A percentile compares a stretch with the other conserved stretches of the same genome.
These are phyloP conservation scores for Moesziomyces sp. DNA, from an alignment of 1,284 basidiomycete species.

Conservation along the genomic window DNA sequence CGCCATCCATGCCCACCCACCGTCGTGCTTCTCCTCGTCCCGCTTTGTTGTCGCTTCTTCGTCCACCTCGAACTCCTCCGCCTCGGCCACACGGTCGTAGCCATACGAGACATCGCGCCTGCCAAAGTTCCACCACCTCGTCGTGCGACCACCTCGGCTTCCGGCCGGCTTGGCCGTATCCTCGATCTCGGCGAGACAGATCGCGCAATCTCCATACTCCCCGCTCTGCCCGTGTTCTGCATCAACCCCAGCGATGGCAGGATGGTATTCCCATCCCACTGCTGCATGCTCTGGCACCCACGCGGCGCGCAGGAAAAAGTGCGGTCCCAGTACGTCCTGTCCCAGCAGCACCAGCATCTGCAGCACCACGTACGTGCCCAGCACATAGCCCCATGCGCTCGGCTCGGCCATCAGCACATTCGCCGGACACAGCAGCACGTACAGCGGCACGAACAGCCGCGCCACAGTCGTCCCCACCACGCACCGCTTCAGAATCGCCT, in stretches of 20 bases:
- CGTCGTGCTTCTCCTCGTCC: no score
- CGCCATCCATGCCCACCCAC: background rate
- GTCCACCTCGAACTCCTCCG: constrained; percentile 18
- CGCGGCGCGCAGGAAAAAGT: constrained; percentile 78
- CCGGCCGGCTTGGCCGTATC: background rate
- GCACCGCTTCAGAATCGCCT: constrained; percentile 78
- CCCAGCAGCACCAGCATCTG: constrained; percentile 78
- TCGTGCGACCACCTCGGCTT: no score
- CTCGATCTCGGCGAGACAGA: constrained; percentile 35
- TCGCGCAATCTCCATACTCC: constrained; percentile 33
- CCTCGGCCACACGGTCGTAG: constrained; percentile 19
- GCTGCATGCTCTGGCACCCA: constrained; percentile 23
- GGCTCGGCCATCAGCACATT: constrained; percentile 84
- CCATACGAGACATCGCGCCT: background rate
- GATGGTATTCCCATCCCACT: constrained; percentile 40
- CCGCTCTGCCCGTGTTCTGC: background rate
- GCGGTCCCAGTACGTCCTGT: constrained; percentile 81
- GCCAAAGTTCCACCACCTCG: constrained; percentile 2
- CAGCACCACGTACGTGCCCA: constrained; percentile 75
- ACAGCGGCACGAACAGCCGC: constrained; percentile 78
- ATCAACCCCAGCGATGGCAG: constrained; percentile 9
- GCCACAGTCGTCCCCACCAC: constrained; percentile 81
- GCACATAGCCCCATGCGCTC: constrained; percentile 76
- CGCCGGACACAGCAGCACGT: constrained; percentile 82
- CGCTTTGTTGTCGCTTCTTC: background rate